phyloP scores from a whole-genome alignment of 106 monocot species.

The Dioscorea alata region DNA sequence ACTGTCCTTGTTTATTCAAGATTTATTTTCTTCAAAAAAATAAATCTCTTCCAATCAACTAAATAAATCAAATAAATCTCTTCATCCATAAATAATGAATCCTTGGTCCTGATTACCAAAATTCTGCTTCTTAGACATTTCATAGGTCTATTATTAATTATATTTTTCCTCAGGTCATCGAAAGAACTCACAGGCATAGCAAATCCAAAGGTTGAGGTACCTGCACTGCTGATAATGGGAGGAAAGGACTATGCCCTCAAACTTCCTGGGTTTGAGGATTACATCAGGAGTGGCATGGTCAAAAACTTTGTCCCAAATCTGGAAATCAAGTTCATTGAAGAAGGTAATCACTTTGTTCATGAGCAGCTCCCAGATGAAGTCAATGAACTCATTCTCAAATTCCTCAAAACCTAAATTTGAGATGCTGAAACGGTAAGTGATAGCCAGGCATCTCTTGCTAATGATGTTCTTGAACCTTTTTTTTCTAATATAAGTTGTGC shows the following conservation, averaged over 20 bases:
- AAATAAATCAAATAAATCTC: no score
- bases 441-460: neutral
- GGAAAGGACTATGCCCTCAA: slow-evolving; percentile 23
- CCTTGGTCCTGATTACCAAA: no score
- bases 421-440: neutral
- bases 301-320: slow-evolving; percentile 18
- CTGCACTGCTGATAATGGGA: slow-evolving; percentile 27
- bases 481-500: no score
- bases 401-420: slow-evolving; percentile 32
- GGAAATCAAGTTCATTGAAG: slow-evolving; percentile 21
- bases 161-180: neutral
- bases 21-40: no score
- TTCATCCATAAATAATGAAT: no score
- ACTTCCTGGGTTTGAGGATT: slow-evolving; percentile 18
- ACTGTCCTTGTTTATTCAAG: no score
- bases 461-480: no score
- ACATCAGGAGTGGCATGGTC: slow-evolving; percentile 15
- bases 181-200: neutral
- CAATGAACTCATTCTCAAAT: slow-evolving; percentile 27
- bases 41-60: no score
- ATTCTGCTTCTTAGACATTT: no score
- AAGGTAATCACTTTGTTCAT: slow-evolving; percentile 38
- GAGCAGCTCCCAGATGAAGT: slow-evolving; percentile 33
- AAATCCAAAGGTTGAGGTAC: slow-evolving; percentile 17
- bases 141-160: no score